Evolutionary conservation across 1,284 basidiomycete species (phyloP), one percentile per base, ranked within the genome.

Genomic region (Ceratobasidium theobromae): DNA sequence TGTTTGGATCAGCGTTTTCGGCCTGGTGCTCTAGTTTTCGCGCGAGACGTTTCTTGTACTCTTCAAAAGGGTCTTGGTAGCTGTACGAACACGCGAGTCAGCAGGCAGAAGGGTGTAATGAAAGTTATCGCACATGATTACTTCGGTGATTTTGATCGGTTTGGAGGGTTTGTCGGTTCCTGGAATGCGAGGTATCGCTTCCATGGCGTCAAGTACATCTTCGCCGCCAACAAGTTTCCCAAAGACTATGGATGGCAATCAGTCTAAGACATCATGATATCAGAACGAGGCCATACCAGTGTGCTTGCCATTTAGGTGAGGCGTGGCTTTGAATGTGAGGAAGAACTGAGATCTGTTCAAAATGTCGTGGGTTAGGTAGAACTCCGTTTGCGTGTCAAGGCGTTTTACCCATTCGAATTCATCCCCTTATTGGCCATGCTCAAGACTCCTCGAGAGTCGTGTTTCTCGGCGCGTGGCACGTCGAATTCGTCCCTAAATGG

Each of bases 141-240:
- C 80, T 72, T 89, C 86, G 2, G 86, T 86, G 69, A 94, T 91
- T 58, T 82, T 83, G 57, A 98, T 86, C 14, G 87, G 84, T 74
- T 93, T 93, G 11, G 84, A 81, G 30, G 96, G 96, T 65, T 89
- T 82, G 70, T 98, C 95, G 0, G 91, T 92, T 2, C 89, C 91
- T 32, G 88, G 84, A 74, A 95, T 91, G 21, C 88, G 80, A 0
- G 92, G 87, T 0, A 95, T 77, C 32, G 84, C 83, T 75, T 99
- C 97, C 38, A 99, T 78, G 8, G 87, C 83, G 72, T 91, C 84
- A 3, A 99, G 79, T 1, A 96, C 88, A 41, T 95, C 90, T 73
- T 96, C 93, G 2, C 95, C 95, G 23, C 95, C 95, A 0, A 98
- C 93, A 4, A 98, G 81, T 72, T 97, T 94, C 1, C 97, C 96